phyloP scores from a whole-genome alignment of 2,329 filamentous ascomycete species.

The Ceratocystis papillata region DNA sequence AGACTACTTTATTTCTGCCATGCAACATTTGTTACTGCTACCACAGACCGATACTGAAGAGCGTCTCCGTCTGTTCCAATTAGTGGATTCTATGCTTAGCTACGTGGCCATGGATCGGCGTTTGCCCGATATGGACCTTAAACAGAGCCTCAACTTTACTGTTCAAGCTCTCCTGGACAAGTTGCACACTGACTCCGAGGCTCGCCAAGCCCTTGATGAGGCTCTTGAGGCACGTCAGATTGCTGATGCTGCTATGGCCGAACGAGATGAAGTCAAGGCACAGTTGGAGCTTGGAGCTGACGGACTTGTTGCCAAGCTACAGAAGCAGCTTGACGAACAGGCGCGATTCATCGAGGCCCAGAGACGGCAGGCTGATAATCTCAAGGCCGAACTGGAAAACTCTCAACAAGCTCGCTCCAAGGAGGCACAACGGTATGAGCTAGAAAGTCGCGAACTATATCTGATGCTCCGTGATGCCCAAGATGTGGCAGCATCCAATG shows the following conservation, averaged over 20 bases:
- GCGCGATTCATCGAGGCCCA: constrained; percentile 82
- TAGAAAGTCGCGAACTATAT: constrained; percentile 92
- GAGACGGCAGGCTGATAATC: constrained; percentile 68
- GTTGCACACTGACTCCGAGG: constrained; percentile 91
- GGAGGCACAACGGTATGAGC: constrained; percentile 85
- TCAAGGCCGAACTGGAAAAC: constrained; percentile 83
- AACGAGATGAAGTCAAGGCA: constrained; percentile 87
- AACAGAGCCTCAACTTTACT: constrained; percentile 94
- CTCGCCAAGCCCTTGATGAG: constrained; percentile 83
- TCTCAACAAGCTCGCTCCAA: constrained; percentile 76
- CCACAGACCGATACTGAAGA: constrained; percentile 87
- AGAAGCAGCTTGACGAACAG: constrained; percentile 91
- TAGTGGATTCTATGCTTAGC: constrained; percentile 97
- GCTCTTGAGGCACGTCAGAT: constrained; percentile 82
- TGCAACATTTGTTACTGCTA: constrained; percentile 90
- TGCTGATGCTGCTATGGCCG: constrained; percentile 88
- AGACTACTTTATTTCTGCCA: constrained; percentile 89
- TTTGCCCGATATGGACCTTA: constrained; percentile 91
- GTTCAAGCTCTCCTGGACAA: constrained; percentile 93
- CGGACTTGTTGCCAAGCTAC: constrained; percentile 81
- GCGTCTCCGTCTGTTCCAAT: constrained; percentile 86
- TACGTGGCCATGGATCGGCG: constrained; percentile 98
- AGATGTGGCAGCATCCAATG: constrained; percentile 83
- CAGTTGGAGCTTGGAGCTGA: constrained; percentile 86
- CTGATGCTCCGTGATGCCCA: constrained; percentile 97